These are phyloP conservation scores for Pistacia integerrima DNA, from an alignment of 345 rosid species.

Conservation along the genomic window DNA sequence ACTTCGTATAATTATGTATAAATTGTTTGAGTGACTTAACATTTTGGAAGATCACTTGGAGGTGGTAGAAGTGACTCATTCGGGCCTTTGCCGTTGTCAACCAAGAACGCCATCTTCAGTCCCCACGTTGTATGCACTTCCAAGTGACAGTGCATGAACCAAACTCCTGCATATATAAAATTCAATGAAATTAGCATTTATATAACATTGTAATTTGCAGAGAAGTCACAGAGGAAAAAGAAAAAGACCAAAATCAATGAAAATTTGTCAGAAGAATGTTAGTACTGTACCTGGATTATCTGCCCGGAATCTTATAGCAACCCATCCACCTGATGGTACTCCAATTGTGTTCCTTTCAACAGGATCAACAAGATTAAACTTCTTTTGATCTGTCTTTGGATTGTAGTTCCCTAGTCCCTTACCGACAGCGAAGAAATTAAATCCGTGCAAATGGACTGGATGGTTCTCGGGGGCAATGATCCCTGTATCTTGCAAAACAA, in stretches of 20 bases:
- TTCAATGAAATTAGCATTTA: neutral
- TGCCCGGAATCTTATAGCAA: constrained; percentile 78
- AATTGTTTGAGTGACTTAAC: constrained; percentile 31
- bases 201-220: no score
- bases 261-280: neutral
- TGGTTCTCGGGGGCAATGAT: constrained; percentile 81
- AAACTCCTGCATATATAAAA: constrained; percentile 56
- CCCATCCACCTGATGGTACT: constrained; percentile 95
- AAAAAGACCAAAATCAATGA: neutral
- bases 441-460: constrained; percentile 87
- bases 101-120: constrained; percentile 94
- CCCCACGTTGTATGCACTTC: constrained; percentile 99
- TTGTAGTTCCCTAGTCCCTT: constrained; percentile 78
- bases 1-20: neutral
- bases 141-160: constrained; percentile 98
- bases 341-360: constrained; percentile 97
- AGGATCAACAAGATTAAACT: constrained; percentile 83
- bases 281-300: constrained; percentile 80
- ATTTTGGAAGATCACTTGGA: constrained; percentile 89
- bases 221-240: no score
- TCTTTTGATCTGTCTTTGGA: constrained; percentile 58
- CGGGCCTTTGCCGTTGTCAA: constrained; percentile 90
- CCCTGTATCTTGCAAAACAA: constrained; percentile 91
- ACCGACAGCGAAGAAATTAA: constrained; percentile 79
- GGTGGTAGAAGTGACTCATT: constrained; percentile 86